Base-by-base conservation (phyloP, 2,329 filamentous ascomycete species). In the Neofusicoccum laricinum region DNA sequence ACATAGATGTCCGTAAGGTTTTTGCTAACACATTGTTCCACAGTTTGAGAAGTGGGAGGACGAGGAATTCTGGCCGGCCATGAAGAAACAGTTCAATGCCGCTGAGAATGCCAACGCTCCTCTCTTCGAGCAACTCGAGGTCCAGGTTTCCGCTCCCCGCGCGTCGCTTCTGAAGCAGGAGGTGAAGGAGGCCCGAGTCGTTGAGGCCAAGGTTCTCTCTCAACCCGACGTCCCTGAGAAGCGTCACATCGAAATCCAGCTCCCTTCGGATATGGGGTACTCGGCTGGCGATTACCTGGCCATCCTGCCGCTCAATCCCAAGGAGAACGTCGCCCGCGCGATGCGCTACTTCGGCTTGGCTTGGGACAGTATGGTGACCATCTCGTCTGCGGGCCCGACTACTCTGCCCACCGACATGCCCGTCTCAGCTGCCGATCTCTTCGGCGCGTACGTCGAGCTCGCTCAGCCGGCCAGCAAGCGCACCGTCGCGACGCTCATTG, bases 231-330 rank as follows among this genome's bases (percentile, higher is more conserved):
- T 63, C 14, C 64, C 63, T 0, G 65, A 67, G 30, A 69, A 71
- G 40, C 68, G 69, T 45, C 71, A 73, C 51, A 66, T 71, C 48
- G 65, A 73, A 46, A 68, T 73, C 34, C 64, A 70, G 49, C 68
- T 73, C 7, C 80, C 80, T 0, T 75, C 75, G 1, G 77, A 74
- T 7, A 77, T 86, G 80, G 83, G 81, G 0, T 94, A 93, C 76
- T 82, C 84, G 43, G 85, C 88, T 1, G 91, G 91, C 14, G 91
- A 94, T 71, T 94, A 95, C 72, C 82, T 94, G 0, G 88, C 89
- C 0, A 81, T 93, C 2, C 79, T 93, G 1, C 91, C 91, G 0
- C 77, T 91, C 34, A 94, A 94, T 72, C 86, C 87, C 1, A 81
- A 81, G 50, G 77, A 82, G 34, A 86, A 80, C 10, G 84, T 93